Percentiles rank a stretch among this genome's conserved stretches.
Evolutionary conservation across 1,284 basidiomycete species (phyloP).

Genomic region (Polyporus tsugae): DNA sequence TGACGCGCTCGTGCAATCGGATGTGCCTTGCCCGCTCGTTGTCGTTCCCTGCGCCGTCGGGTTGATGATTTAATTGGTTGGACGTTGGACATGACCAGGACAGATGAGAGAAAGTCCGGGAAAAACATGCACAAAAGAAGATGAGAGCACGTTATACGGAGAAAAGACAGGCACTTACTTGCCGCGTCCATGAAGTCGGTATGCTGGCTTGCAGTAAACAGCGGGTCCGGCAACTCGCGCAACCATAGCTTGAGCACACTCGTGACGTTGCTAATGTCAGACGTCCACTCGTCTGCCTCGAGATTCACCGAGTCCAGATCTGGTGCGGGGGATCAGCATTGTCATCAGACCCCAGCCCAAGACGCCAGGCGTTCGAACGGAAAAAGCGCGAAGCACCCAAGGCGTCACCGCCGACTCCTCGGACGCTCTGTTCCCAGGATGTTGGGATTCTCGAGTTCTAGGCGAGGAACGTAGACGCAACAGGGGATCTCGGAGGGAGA

Average conservation of each 20-base stretch:
- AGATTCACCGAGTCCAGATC: slow-evolving; percentile 89
- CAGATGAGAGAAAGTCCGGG: not conserved
- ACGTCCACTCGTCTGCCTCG: slow-evolving; percentile 88
- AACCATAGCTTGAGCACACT: slow-evolving; percentile 97
- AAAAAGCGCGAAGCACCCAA: not conserved
- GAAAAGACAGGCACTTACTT: slow-evolving; percentile 62
- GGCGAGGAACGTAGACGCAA: not conserved
- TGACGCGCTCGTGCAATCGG: slow-evolving; percentile 94
- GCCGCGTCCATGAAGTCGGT: slow-evolving; percentile 95
- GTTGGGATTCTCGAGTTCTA: not conserved
- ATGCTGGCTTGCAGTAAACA: slow-evolving; percentile 88
- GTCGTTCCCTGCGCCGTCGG: slow-evolving; percentile 74
- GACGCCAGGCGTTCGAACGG: not conserved
- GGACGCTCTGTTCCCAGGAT: not conserved
- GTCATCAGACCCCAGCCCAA: slow-evolving; percentile 6
- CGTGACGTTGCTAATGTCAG: slow-evolving; percentile 96
- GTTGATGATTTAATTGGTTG: not conserved
- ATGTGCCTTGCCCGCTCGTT: slow-evolving; percentile 95
- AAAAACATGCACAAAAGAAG: not conserved
- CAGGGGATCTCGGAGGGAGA: slow-evolving; percentile 22
- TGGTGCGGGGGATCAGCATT: slow-evolving; percentile 42
- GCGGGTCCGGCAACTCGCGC: slow-evolving; percentile 93
- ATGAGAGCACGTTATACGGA: not conserved
- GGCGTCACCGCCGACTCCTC: not conserved
- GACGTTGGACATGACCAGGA: not conserved